phyloP scores from a whole-genome alignment of 176 grass and related monocot genomes.

The Oryza longistaminata region DNA sequence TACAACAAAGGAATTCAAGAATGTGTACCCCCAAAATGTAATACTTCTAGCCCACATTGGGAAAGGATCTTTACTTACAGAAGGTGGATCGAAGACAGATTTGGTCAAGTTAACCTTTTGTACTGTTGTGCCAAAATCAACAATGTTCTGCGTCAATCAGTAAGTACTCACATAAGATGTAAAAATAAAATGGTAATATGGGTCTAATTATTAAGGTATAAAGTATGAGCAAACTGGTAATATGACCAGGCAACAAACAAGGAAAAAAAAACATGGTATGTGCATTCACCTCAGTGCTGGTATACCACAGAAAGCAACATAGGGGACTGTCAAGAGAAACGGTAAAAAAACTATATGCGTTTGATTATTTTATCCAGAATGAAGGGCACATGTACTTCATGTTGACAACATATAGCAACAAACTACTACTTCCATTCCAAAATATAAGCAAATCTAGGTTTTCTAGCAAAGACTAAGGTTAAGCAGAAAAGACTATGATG shows the following conservation, averaged over 20 bases:
- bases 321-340: neutral
- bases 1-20: neutral
- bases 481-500: no score
- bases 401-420: slow-evolving; percentile 9
- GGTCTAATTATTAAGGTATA: neutral
- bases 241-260: neutral
- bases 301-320: neutral
- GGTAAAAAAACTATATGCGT: neutral
- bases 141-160: slow-evolving; percentile 57
- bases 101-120: slow-evolving; percentile 68
- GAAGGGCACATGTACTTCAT: slow-evolving; percentile 3
- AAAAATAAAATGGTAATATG: neutral
- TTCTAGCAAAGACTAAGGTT: no score
- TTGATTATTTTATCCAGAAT: neutral
- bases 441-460: no score
- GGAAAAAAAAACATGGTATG: neutral
- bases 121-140: slow-evolving; percentile 64
- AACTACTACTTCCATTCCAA: neutral
- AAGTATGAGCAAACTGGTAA: neutral
- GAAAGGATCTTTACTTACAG: slow-evolving; percentile 47
- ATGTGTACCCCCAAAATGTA: neutral
- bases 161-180: slow-evolving; percentile 18
- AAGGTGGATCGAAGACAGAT: slow-evolving; percentile 62
- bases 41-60: neutral
- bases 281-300: slow-evolving; percentile 1